Percentiles rank a stretch among this genome's conserved stretches.
phyloP scores from a whole-genome alignment of 768 basidiomycete genomes.

The Auricularia heimuer region DNA sequence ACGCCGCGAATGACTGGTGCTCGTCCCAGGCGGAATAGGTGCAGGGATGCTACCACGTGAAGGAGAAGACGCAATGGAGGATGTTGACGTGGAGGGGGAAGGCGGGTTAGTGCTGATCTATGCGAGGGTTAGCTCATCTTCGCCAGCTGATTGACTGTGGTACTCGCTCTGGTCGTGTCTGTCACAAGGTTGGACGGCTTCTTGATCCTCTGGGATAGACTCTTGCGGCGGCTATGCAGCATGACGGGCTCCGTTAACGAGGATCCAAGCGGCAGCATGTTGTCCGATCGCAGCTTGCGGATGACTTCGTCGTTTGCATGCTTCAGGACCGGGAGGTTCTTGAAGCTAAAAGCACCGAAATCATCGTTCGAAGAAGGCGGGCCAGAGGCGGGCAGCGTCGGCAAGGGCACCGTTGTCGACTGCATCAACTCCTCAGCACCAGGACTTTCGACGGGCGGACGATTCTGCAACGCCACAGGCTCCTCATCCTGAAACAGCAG shows the following conservation, averaged over 20 bases:
- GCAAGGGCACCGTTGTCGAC: slow-evolving; percentile 18
- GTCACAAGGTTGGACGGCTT: slow-evolving; percentile 75
- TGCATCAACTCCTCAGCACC: slow-evolving; percentile 25
- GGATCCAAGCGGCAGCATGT: slow-evolving; percentile 68
- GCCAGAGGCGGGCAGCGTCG: slow-evolving; percentile 36
- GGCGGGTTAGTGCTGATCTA: slow-evolving; percentile 70
- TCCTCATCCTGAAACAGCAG: slow-evolving; percentile 92
- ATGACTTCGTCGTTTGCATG: slow-evolving; percentile 99
- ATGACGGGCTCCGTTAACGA: slow-evolving; percentile 52
- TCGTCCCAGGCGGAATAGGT: slow-evolving; percentile 62
- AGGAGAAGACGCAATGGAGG: slow-evolving; percentile 83
- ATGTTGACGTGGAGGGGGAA: slow-evolving; percentile 85
- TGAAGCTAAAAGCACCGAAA: slow-evolving; percentile 97
- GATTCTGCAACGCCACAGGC: slow-evolving; percentile 31
- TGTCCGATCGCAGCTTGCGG: slow-evolving; percentile 87
- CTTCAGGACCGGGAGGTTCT: slow-evolving; percentile 91
- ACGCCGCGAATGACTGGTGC: slow-evolving; percentile 60
- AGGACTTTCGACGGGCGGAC: slow-evolving; percentile 18
- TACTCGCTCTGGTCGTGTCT: slow-evolving; percentile 34
- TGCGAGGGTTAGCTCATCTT: neutral
- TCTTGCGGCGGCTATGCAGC: slow-evolving; percentile 51
- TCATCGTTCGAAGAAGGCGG: slow-evolving; percentile 58
- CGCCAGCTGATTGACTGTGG: neutral
- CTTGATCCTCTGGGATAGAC: slow-evolving; percentile 73
- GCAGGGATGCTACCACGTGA: slow-evolving; percentile 59